Base-by-base conservation (phyloP, 2,329 filamentous ascomycete species). In the Simplicillium aogashimaense region DNA sequence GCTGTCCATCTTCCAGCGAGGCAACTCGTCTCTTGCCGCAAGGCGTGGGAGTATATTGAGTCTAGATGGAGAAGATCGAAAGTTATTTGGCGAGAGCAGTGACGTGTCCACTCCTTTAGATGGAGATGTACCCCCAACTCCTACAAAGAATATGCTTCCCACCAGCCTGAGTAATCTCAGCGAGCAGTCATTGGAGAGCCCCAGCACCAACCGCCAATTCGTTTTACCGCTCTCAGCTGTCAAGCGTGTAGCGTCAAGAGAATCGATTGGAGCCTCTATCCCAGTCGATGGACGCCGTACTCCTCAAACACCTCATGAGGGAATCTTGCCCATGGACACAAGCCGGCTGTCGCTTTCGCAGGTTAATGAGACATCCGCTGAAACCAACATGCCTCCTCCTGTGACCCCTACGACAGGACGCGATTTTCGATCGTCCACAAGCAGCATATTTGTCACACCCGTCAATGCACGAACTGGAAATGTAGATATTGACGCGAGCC, bases 111-210 rank as follows among this genome's bases (percentile, higher is more conserved):
- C 38, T 28, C 43, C 50, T 8, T 40, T 56, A 39, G 56, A 62
- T 25, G 70, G 65, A 31, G 88, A 95, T 37, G 69, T 90, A 42
- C 89, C 90, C n/a, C 89, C 90, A 1, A 98, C 92, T 2, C 92
- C 92, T 1, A 97, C 92, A 1, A 97, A 95, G 60, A 78, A 78
- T 48, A 65, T 56, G 43, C 63, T 63, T 41, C 65, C 59, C 32
- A 64, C 60, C 51, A 72, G 60, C 46, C 50, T 63, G 40, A 58
- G 54, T 45, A 57, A 61, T 34, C 50, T 64, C 30, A 60, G 61
- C 43, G 58, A 63, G 42, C 52, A 59, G 30, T 60, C 60, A 7
- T 52, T 65, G 11, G 69, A 71, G 38, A 70, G 66, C 44, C 70
- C 70, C 5, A 73, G 67, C 34, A 58, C 65, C 16, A 66, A 68